Percentiles rank a stretch among this genome's conserved stretches.
Conservation (phyloP, 495 filamentous ascomycete genomes). For the Cercophora scortea region DNA sequence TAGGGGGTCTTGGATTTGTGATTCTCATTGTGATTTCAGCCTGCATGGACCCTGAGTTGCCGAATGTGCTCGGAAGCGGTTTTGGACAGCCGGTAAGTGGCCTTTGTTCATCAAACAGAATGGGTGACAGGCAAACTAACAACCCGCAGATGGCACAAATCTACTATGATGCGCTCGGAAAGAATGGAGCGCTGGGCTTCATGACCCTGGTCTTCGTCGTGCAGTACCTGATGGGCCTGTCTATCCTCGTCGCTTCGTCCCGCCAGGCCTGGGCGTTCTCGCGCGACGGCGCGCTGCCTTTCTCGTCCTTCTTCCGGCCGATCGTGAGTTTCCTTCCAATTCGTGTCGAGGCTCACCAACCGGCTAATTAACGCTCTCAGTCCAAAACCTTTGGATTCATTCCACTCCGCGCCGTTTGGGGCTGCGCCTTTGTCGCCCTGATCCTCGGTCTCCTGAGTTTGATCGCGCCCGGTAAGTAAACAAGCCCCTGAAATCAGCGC, state of each 20-base stretch:
- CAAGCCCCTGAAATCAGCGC: not conserved
- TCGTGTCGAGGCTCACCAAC: not conserved
- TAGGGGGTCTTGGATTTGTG: constrained; percentile 36
- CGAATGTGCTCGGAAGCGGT: constrained; percentile 25
- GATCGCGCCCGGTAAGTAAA: constrained; percentile 39
- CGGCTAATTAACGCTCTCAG: not conserved
- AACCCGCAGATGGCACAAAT: constrained; percentile 40
- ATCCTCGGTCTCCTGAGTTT: constrained; percentile 53
- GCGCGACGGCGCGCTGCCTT: constrained; percentile 45
- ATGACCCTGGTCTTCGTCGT: constrained; percentile 48
- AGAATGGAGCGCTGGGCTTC: constrained; percentile 46
- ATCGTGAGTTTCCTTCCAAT: constrained; percentile 17
- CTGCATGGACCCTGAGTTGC: constrained; percentile 38
- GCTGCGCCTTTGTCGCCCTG: constrained; percentile 41
- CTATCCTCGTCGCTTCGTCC: constrained; percentile 46
- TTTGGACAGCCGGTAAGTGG: constrained; percentile 37
- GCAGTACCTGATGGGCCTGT: constrained; percentile 48
- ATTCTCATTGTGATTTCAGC: constrained; percentile 45
- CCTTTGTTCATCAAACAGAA: not conserved
- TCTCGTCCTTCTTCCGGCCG: constrained; percentile 48
- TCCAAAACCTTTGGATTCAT: constrained; percentile 51
- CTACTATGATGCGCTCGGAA: constrained; percentile 48
- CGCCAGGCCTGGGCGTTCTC: constrained; percentile 57
- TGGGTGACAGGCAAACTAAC: not conserved
- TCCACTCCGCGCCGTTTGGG: constrained; percentile 55